phyloP scores from a whole-genome alignment of 306 rosid species.

The Ammopiptanthus mongolicus region DNA sequence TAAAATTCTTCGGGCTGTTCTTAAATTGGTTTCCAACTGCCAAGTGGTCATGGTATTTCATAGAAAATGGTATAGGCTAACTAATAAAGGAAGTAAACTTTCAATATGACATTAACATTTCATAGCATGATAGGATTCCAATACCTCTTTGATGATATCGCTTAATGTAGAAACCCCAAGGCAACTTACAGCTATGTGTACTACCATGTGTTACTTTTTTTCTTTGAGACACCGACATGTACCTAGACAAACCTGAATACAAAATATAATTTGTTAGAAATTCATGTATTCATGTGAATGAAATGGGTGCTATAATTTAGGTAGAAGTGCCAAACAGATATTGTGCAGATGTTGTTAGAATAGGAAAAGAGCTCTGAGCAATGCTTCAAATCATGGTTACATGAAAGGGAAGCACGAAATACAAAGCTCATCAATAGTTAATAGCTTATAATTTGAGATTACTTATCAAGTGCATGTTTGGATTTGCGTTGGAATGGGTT shows the following conservation, averaged over 20 bases:
- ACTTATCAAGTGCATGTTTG: too few species aligned
- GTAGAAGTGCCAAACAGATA: neutral
- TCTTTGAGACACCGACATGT: constrained; percentile 52
- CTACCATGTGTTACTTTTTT: constrained; percentile 60
- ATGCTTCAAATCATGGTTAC: too few species aligned
- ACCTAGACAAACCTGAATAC: constrained; percentile 55
- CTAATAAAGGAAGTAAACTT: neutral
- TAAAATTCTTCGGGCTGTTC: neutral
- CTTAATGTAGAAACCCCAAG: constrained; percentile 57
- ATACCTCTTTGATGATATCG: constrained; percentile 61
- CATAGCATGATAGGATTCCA: neutral
- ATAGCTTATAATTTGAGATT: neutral
- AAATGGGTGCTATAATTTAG: neutral
- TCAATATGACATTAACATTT: neutral
- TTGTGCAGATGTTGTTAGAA: neutral
- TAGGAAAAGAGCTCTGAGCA: too few species aligned
- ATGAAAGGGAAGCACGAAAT: constrained; percentile 13
- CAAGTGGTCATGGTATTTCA: neutral
- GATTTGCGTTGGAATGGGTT: too few species aligned
- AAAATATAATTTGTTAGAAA: constrained; percentile 18
- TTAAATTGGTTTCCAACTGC: neutral
- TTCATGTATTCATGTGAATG: neutral
- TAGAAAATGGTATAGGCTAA: constrained; percentile 1
- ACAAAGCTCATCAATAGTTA: constrained; percentile 1
- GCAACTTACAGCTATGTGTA: constrained; percentile 73